Evolutionary conservation across 1,139 yeast genomes (phyloP), one percentile per base, ranked within the genome.

Genomic region (Saccharomycopsis phalli): DNA sequence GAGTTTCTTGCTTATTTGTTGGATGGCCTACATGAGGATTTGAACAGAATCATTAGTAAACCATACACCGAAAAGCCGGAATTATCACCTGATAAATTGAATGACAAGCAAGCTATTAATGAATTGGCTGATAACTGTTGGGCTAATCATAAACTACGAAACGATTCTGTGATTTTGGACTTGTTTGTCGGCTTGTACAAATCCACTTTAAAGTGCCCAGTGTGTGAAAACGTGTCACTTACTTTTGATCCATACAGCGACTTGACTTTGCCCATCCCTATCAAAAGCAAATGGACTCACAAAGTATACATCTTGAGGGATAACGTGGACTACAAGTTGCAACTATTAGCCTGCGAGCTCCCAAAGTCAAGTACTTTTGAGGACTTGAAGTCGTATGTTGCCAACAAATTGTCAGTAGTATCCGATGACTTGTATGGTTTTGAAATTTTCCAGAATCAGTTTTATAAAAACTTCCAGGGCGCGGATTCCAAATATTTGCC

Each of bases 191-290:
- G 97, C 0, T 57, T 87, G 53, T 91, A 91, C 58, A 83, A 86
- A 57, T 86, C 95, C 2, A 86, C 95, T 0, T 64, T 91, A 45
- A 73, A 82, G 5, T 91, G 98, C 55, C 97, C 98, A 0, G 77
- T 64, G 17, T 91, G 98, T 59, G 58, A 70, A 8, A 81, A 81
- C 50, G 75, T 84, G 2, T 82, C 95, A 22, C 71, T 88, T 20
- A 88, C 97, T 0, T 91, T 88, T 62, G 98, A 91, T 56, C 98
- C 98, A 0, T 91, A 79, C 55, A 84, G 79, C 62, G 97, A 87
- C 54, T 63, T 91, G 49, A 88, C 98, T 0, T 63, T 91, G 36
- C 97, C 97, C 0, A 63, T 91, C 34, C 97, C 97, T 0, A 76
- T 81, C 10, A 75, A 75, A 39, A 74, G 77, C 37, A 68, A 72